Base-by-base conservation (phyloP, 768 basidiomycete genomes). In the Lentinula sp. region DNA sequence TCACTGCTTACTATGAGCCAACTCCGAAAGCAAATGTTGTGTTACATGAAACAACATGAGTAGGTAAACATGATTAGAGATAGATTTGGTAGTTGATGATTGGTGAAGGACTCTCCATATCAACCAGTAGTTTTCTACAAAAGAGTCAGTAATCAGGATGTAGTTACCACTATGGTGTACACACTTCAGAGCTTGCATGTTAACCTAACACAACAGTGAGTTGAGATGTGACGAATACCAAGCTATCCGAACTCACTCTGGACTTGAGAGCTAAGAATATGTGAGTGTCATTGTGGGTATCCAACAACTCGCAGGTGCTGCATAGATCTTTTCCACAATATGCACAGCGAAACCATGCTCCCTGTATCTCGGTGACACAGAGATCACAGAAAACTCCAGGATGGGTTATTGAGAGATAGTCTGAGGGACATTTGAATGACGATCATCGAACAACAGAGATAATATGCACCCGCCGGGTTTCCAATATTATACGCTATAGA, bases 271-370 rank as follows among this genome's bases (percentile, higher is more conserved):
- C 89, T 37, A 95, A 77, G 72, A 95, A 98, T 46, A 93, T 73
- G 68, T 96, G 95, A 1, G 83, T 85, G 62, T 83, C 78, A 65
- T 95, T 83, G 68, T 97, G 95, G 49, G 88, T 88, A 67, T 93
- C 93, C 31, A 89, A 74, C 50, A 75, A 79, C 71, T 95, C 90
- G 66, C 95, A 96, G 34, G 80, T 80, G 45, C 85, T 85, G 73
- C 95, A 97, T n/a, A 96, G 75, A 70, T 98, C 95, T 65, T 83
- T 86, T 5, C 81, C 80, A 68, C 95, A 97, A 68, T 93, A 92
- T 4, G 85, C 93, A 68, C 95, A 98, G 65, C 89, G 84, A 73
- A 87, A 90, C 95, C 95, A 98, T 65, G 85, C 83, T 15, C 95
- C 95, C n/a, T 78, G 74, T 58, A 97, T 95, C 54, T 79, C 81